Base-by-base conservation (phyloP, 176 grass and related monocot genomes). In the Saccharum spontaneum region DNA sequence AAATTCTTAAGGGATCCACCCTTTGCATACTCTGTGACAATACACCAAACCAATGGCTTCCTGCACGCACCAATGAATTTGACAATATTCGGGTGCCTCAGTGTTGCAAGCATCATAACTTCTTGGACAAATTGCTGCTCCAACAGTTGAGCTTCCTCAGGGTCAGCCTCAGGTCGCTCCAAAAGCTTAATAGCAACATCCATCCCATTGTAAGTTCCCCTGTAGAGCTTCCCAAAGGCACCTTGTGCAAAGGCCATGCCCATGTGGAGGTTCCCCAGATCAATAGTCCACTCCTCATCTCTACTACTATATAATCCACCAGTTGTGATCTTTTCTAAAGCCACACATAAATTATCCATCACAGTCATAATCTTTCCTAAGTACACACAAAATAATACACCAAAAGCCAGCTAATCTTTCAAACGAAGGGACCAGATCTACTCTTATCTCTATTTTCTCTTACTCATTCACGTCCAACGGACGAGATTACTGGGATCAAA, bases 111-210 rank as follows among this genome's bases (percentile, higher is more conserved):
- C 94, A 96, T 96, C 84, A 87, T 91, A 55, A 96, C 94, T 77
- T 96, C 94, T 38, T 96, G 94, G 26, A 85, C 94, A 48, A 93
- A 96, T 20, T 96, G 94, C 63, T 93, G 94, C 54, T 96, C 94
- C 62, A 96, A 67, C 80, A 96, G 41, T 34, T 86, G 89, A 50
- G 91, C 91, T 28, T 86, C 82, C 39, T 68, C 72, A 0, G 87
- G 88, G 48, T 96, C 91, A 69, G 79, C 87, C 77, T 96, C 91
- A 6, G 94, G 94, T 61, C 79, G 89, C 77, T 96, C 94, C 77
- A 93, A 77, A 61, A 96, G 87, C 88, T 96, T 96, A 80, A 96
- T 93, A 28, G 94, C 94, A 8, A 96, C 91, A 83, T 96, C 89
- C 44, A 89, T 83, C 2, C 90, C 90, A 20, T 96, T 93, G 81